These are phyloP conservation scores for Diplosphaera chodatii DNA, from an alignment of 139 green algal genomes.

Conservation along the genomic window DNA sequence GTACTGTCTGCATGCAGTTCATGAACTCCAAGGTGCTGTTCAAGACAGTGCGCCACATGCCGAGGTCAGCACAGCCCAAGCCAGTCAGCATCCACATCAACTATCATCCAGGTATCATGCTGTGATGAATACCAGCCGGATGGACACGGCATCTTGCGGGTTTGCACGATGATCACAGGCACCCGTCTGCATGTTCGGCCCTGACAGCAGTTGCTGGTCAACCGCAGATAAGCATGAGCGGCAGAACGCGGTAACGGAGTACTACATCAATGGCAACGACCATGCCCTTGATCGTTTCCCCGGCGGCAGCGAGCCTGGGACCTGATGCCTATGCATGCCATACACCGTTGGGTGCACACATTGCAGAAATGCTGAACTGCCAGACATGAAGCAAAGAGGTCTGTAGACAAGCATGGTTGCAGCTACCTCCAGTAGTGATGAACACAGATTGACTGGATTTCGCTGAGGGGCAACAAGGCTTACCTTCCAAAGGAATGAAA, in stretches of 20 bases:
- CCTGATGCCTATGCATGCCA: no score
- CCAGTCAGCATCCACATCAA: constrained; percentile 72
- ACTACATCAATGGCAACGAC: constrained; percentile 60
- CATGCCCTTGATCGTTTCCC: constrained; percentile 69
- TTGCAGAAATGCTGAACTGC: no score
- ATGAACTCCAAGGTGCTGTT: constrained; percentile 83
- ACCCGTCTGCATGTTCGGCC: neutral
- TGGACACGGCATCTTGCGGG: no score
- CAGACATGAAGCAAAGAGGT: no score
- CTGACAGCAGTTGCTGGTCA: neutral
- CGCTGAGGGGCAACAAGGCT: no score
- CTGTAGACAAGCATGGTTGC: no score
- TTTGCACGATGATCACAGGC: no score
- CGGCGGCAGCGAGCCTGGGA: constrained; percentile 68
- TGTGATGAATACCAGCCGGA: no score
- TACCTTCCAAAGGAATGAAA: no score
- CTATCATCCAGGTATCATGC: constrained; percentile 63
- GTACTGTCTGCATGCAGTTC: constrained; percentile 50
- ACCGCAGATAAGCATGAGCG: constrained; percentile 75
- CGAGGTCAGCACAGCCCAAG: constrained; percentile 26
- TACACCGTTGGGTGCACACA: no score
- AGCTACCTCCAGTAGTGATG: no score
- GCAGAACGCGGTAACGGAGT: constrained; percentile 67
- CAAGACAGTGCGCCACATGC: constrained; percentile 54
- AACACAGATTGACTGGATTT: no score